Evolutionary conservation across 2,329 filamentous ascomycete species (phyloP), one percentile per base, ranked within the genome.

Genomic region (Myriosclerotinia duriaeana): DNA sequence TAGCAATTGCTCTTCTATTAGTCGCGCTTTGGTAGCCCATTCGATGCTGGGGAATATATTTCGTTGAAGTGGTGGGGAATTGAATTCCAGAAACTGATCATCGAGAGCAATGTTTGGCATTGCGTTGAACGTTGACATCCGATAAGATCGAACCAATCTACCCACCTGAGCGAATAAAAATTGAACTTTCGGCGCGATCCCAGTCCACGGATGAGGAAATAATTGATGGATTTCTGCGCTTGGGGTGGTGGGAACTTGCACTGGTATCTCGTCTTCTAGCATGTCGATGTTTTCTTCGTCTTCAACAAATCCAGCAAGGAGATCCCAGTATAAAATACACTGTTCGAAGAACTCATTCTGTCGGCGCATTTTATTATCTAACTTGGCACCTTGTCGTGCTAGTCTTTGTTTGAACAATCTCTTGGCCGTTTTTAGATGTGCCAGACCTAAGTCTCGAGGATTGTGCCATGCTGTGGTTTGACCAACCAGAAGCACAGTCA

Each of bases 401-500:
- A 73, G 42, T 40, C 73, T 67, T 22, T 67, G 62, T 42, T 67
- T 67, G 61, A 74, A 73, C 12, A 75, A 40, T 34, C 72, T 68
- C 60, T 75, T 74, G 12, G 73, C 73, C 0, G 72, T 74, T 46
- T 71, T 72, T n/a, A 75, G 30, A 65, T 75, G 73, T 6, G 72
- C 68, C 3, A 75, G 56, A 30, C 85, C 85, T 5, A 87, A 78
- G 60, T 84, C 83, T 50, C 77, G 80, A 20, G 83, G 79, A 55
- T 87, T 81, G 65, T 87, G 85, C 85, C 85, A 88, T 46, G 82
- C 83, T 6, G 85, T 84, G 1, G 84, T 85, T 65, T 85, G 81
- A 3, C 85, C 85, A 0, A 87, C 80, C 71, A 88, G 80, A 52
- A 87, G 80, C 40, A 87, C 77, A 4, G 83, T 83, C n/a, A 88